Conservation (phyloP, 2,329 filamentous ascomycete species). For the Stagonosporopsis chrysanthemi region DNA sequence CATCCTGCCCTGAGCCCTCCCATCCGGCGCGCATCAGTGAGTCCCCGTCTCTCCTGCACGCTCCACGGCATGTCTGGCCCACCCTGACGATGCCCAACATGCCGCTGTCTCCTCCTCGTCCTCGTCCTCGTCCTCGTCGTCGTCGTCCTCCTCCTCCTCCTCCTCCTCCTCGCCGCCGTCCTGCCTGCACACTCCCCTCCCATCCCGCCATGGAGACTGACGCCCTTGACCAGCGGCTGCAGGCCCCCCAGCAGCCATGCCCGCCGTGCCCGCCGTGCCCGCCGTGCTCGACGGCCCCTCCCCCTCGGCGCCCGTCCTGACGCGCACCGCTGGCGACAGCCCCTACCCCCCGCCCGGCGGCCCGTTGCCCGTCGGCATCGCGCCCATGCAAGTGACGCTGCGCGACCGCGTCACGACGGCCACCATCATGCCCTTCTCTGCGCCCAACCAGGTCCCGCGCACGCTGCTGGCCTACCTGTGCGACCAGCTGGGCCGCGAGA, state of each 20-base stretch:
- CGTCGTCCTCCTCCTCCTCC: too few relatives aligned
- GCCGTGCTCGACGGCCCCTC: conserved; percentile 84
- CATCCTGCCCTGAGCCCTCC: conserved; percentile 16
- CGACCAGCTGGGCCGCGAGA: conserved; percentile 87
- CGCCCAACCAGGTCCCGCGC: conserved; percentile 76
- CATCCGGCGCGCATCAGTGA: conserved; percentile 13
- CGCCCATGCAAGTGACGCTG: conserved; percentile 79
- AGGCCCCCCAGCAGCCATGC: background rate
- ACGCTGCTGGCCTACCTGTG: conserved; percentile 79
- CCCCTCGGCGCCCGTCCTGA: conserved; percentile 73
- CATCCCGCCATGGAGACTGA: conserved; percentile 6
- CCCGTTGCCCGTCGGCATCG: conserved; percentile 72
- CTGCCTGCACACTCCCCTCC: too few relatives aligned
- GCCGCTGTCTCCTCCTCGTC: too few relatives aligned
- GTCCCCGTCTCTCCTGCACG: conserved; percentile 10
- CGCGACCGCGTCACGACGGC: conserved; percentile 84
- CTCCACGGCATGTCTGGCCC: background rate
- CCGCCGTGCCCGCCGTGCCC: conserved; percentile 64
- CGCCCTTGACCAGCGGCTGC: conserved; percentile 7
- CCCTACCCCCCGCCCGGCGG: conserved; percentile 71
- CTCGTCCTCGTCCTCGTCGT: too few relatives aligned
- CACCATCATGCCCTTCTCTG: conserved; percentile 82
- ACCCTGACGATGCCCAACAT: too few relatives aligned
- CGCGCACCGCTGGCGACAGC: conserved; percentile 70
- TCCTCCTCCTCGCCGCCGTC: too few relatives aligned